phyloP scores from a whole-genome alignment of 768 basidiomycete genomes.

The Boletus sensibilis region DNA sequence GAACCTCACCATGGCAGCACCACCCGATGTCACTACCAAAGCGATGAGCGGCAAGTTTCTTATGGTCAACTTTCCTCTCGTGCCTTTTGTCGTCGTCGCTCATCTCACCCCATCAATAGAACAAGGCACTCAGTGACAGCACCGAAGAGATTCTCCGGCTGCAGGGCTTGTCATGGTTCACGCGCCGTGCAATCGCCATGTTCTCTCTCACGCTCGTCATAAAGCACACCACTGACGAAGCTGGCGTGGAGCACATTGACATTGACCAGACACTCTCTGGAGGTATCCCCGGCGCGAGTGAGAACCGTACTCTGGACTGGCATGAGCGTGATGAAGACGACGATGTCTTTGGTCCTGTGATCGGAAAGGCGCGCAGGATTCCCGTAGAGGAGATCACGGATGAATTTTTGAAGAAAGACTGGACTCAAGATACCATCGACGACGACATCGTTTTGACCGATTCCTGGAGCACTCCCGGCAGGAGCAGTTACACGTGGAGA shows the following conservation, averaged over 20 bases:
- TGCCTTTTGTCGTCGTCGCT: not conserved
- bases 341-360: slow-evolving; percentile 58
- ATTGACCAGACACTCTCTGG: slow-evolving; percentile 65
- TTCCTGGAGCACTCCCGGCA: slow-evolving; percentile 60
- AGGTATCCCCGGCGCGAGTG: slow-evolving; percentile 55
- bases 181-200: slow-evolving; percentile 55
- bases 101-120: slow-evolving; percentile 40
- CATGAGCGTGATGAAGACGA: slow-evolving; percentile 52
- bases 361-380: slow-evolving; percentile 53
- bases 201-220: slow-evolving; percentile 59
- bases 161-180: slow-evolving; percentile 75
- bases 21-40: slow-evolving; percentile 55
- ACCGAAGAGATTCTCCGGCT: slow-evolving; percentile 62
- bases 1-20: slow-evolving; percentile 57
- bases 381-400: slow-evolving; percentile 47
- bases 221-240: slow-evolving; percentile 64
- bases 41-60: slow-evolving; percentile 60
- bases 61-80: slow-evolving; percentile 45
- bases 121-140: slow-evolving; percentile 62
- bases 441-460: slow-evolving; percentile 36
- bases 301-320: slow-evolving; percentile 60
- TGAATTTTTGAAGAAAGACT: slow-evolving; percentile 41
- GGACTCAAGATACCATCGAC: slow-evolving; percentile 42
- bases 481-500: slow-evolving; percentile 59
- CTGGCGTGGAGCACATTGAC: slow-evolving; percentile 61